Evolutionary conservation across 164 flowering plant genomes (phyloP), one percentile per base, ranked within the genome.

Genomic region (grape (Vitis vinifera)): DNA sequence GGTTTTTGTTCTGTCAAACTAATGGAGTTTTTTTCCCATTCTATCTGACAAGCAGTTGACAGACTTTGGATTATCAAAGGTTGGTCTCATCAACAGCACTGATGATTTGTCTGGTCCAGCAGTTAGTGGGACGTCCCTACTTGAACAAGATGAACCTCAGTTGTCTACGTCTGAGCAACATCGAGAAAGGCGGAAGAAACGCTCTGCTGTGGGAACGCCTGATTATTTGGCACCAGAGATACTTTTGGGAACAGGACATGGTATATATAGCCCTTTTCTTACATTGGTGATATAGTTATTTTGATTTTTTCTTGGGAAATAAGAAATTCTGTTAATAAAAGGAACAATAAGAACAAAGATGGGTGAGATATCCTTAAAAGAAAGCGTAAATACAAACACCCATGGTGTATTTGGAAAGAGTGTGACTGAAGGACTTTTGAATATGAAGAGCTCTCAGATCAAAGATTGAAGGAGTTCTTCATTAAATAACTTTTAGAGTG

Each of bases 161-260:
- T 51, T 78, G 66, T 80, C 94, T 74, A 78, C 67, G 47, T 84
- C 89, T 62, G 89, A 86, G 71, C 78, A 85, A 77, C 98, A 91
- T 72, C 79, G 77, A 71, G 93, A 90, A 66, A 80, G 93, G 75
- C 80, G 89, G 71, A 87, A 89, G 76, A 91, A 93, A 73, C 97
- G 97, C 65, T 96, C 99, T 70, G 99, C 99, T 77, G 99, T 93
- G 51, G 99, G 99, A 29, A 93, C 99, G 67, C 99, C 99, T 55
- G 99, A 96, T 80, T 96, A 96, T 82, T 85, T 96, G 88, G 99
- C 99, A 51, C 99, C 99, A 11, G 99, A 96, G 75, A 96, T 96
- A 74, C 97, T 96, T 71, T 79, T 96, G 77, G 99, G 99, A 85
- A 92, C 92, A 60, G 99, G 98, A 71, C 98, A 96, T 84, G 99